phyloP scores from a whole-genome alignment of 2,329 filamentous ascomycete species.

The Monosporascus sp. region DNA sequence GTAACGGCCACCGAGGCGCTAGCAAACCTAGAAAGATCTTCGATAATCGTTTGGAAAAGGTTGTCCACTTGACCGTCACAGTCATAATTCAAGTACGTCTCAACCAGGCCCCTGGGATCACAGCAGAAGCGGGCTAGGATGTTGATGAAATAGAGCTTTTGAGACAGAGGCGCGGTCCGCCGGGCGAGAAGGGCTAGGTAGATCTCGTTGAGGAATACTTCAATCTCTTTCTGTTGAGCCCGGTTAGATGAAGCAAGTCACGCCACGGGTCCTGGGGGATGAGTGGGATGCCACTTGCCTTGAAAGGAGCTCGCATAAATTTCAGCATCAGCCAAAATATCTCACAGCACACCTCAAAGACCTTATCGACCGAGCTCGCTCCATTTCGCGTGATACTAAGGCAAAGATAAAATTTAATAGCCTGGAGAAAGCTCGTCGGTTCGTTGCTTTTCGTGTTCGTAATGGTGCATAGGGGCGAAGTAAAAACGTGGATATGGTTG shows the following conservation, averaged over 20 bases:
- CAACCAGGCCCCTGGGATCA: constrained; percentile 84
- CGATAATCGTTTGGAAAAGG: constrained; percentile 91
- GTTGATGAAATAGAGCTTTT: constrained; percentile 87
- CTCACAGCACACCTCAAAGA: constrained; percentile 94
- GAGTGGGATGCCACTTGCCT: constrained; percentile 50
- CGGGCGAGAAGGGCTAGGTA: constrained; percentile 90
- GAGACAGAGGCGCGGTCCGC: constrained; percentile 76
- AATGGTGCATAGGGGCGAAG: constrained; percentile 86
- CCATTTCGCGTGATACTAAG: constrained; percentile 92
- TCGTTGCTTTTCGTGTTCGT: constrained; percentile 85
- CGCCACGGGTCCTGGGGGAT: constrained; percentile 55
- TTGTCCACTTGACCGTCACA: constrained; percentile 95
- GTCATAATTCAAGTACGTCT: constrained; percentile 97
- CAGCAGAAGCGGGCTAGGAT: constrained; percentile 78
- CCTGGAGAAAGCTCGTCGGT: constrained; percentile 85
- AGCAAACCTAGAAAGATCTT: constrained; percentile 85
- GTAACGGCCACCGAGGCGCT: constrained; percentile 73
- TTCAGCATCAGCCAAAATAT: constrained; percentile 98
- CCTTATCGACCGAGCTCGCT: constrained; percentile 82
- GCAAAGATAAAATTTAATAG: constrained; percentile 94
- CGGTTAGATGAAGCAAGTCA: constrained; percentile 19
- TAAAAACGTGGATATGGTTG: constrained; percentile 88
- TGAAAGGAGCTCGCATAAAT: constrained; percentile 87
- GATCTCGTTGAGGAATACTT: constrained; percentile 96
- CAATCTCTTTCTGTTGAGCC: constrained; percentile 73